Evolutionary conservation across 108 stramenopile genomes (phyloP).

Genomic region (Fistulifera pelliculosa): DNA sequence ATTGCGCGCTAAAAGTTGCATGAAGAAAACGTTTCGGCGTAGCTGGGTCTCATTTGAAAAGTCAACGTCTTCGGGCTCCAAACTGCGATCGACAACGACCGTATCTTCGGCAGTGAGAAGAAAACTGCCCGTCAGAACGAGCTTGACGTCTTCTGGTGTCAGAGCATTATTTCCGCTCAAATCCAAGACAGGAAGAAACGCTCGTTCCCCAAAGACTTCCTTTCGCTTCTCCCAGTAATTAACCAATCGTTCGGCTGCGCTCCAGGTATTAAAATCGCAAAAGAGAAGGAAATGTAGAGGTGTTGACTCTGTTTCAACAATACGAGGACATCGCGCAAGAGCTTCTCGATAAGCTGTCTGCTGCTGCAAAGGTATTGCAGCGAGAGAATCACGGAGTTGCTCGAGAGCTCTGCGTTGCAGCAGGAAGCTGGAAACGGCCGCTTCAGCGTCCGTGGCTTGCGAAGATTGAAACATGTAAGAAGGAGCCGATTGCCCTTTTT

Average conservation of each 20-base stretch:
- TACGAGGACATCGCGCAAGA: neutral
- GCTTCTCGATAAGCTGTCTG: conserved; percentile 5
- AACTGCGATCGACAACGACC: no score
- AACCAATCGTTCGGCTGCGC: conserved; percentile 6
- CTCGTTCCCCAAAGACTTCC: conserved; percentile 11
- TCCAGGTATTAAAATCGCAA: conserved; percentile 7
- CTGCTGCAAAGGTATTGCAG: conserved; percentile 1
- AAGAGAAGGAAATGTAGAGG: conserved; percentile 9
- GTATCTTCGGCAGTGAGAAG: no score
- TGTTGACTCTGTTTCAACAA: conserved; percentile 7
- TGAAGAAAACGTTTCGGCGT: no score
- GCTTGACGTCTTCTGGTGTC: neutral
- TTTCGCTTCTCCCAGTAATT: conserved; percentile 12
- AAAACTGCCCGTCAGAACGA: conserved; percentile 2
- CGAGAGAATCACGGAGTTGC: conserved; percentile 2
- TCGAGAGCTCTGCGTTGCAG: neutral
- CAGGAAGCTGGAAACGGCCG: no score
- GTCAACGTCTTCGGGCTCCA: no score
- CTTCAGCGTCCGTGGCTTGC: no score
- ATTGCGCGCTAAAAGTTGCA: no score
- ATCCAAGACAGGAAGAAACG: conserved; percentile 5
- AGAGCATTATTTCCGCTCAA: conserved; percentile 6
- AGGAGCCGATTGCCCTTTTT: no score
- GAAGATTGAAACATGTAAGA: no score
- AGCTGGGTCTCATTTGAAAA: no score